Base-by-base conservation (phyloP, 257 asterid genomes). In the Paraleonurus japonicus region DNA sequence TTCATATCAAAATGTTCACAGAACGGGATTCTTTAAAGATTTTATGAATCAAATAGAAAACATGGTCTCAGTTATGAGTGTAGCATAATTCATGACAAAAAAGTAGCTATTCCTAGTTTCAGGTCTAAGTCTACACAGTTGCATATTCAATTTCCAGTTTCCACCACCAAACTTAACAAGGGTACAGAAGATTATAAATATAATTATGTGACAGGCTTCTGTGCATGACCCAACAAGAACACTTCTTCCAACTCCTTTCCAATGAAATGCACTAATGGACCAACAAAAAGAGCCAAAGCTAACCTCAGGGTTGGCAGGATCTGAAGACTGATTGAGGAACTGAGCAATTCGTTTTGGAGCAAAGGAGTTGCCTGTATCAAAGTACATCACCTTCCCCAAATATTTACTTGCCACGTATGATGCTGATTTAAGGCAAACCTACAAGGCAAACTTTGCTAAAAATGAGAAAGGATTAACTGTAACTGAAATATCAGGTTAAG, bases 281-380 rank as follows among this genome's bases (percentile, higher is more conserved):
- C 39, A 20, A 24, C 28, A 74, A 37, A 69, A 22, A 72, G 67
- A 30, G 45, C 33, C 62, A 57, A 43, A 28, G 70, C 50, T 74
- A 65, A 90, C 96, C 90, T 82, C 84, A 55, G 28, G 27, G 28
- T 75, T 54, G 69, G 81, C 75, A 66, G 62, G 65, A 74, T 77
- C 75, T 59, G 90, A 45, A 41, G 74, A 80, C 76, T 73, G 84
- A 45, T 64, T 67, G 65, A 90, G 82, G 81, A 92, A 78, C 60
- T 88, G 79, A 7, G 83, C 91, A 71, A 90, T 67, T 47, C 96
- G 89, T 84, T 81, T 92, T 19, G 96, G 85, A 28, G 96, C 87
- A 78, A 90, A 88, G 28, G 98, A 90, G 71, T 92, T 92, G 55
- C 97, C 90, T 0, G 98, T 84, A 80, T 90, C 98, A 67, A 88